These are phyloP conservation scores for Cairneyella variabilis DNA, from an alignment of 495 filamentous ascomycete species.

Conservation along the genomic window DNA sequence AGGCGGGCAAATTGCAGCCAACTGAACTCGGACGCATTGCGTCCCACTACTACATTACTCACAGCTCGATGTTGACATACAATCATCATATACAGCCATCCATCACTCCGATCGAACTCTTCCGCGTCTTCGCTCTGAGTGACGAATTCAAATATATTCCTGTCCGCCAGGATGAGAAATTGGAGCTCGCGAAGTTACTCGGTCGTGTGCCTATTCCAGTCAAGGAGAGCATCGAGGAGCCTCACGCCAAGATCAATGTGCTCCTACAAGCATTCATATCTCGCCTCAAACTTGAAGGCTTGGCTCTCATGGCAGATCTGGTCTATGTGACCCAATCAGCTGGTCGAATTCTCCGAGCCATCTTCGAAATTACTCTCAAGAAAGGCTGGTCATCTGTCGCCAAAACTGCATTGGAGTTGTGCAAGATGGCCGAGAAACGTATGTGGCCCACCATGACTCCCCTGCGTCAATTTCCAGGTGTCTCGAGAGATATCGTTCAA, in stretches of 20 bases:
- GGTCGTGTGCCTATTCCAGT: constrained; percentile 90
- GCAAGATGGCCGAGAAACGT: constrained; percentile 98
- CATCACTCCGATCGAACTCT: constrained; percentile 87
- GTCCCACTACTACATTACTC: constrained; percentile 97
- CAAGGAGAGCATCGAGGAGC: constrained; percentile 95
- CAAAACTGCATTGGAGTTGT: constrained; percentile 88
- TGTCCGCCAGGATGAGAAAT: constrained; percentile 93
- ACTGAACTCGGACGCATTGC: constrained; percentile 94
- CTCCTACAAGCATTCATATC: constrained; percentile 96
- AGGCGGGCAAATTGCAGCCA: constrained; percentile 79
- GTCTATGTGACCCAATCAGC: constrained; percentile 98
- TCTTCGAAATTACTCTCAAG: constrained; percentile 94
- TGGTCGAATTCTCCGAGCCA: constrained; percentile 88
- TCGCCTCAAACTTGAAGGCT: constrained; percentile 84
- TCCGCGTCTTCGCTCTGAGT: constrained; percentile 95
- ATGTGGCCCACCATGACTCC: constrained; percentile 99
- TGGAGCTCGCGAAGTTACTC: constrained; percentile 90
- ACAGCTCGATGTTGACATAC: constrained; percentile 94
- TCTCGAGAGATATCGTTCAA: constrained; percentile 77
- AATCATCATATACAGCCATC: constrained; percentile 92
- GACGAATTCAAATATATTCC: constrained; percentile 99
- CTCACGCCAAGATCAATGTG: constrained; percentile 99
- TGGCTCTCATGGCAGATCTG: constrained; percentile 97
- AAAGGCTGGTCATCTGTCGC: constrained; percentile 95
- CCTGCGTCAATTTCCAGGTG: constrained; percentile 81